A percentile compares a stretch with the other conserved stretches of the same genome.
phyloP scores from a whole-genome alignment of 768 basidiomycete genomes.

The Tricholoma hemisulphureum region DNA sequence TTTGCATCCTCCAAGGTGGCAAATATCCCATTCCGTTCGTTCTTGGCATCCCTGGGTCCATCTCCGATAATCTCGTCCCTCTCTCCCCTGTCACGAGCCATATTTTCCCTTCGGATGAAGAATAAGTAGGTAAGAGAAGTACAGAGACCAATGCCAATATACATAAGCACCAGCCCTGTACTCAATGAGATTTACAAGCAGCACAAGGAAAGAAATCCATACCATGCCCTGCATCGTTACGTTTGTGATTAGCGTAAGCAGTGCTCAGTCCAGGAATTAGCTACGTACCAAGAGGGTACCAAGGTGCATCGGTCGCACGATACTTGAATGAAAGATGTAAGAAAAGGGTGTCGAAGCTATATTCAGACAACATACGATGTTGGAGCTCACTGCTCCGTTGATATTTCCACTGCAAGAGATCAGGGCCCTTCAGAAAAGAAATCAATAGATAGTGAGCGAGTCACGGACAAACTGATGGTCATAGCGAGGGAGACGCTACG shows the following conservation, averaged over 20 bases:
- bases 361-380: constrained; percentile 52
- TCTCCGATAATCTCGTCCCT: constrained; percentile 67
- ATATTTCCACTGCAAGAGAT: constrained; percentile 54
- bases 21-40: constrained; percentile 56
- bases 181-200: constrained; percentile 1
- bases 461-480: constrained; percentile 59
- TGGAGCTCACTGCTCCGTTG: constrained; percentile 75
- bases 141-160: constrained; percentile 63
- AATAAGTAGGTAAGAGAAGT: constrained; percentile 40
- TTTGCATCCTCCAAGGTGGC: constrained; percentile 62
- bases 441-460: neutral
- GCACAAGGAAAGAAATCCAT: neutral
- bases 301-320: constrained; percentile 61
- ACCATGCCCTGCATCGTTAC: constrained; percentile 26
- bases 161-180: constrained; percentile 69
- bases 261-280: neutral
- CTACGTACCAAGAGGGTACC: constrained; percentile 53
- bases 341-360: neutral
- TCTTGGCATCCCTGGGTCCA: constrained; percentile 30
- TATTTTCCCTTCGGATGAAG: constrained; percentile 58
- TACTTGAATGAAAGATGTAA: constrained; percentile 41
- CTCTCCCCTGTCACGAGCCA: constrained; percentile 63
- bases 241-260: neutral
- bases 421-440: neutral
- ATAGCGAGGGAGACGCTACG: constrained; percentile 69